These are phyloP conservation scores for Lipomyces sp. DNA, from an alignment of 805 yeast species.

Conservation along the genomic window DNA sequence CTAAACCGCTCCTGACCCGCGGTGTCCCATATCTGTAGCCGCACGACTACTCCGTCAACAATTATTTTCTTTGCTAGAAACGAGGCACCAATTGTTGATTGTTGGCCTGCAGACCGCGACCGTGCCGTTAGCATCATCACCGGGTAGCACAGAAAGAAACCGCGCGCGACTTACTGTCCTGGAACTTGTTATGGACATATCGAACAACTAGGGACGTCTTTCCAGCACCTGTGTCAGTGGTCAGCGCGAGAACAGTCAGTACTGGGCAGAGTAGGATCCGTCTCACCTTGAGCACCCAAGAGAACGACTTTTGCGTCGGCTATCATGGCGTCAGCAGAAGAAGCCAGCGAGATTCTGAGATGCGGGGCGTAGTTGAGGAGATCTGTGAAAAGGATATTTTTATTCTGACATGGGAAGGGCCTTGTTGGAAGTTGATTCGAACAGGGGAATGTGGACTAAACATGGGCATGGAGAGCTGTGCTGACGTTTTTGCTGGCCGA, in stretches of 20 bases:
- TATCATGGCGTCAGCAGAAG: constrained; percentile 37
- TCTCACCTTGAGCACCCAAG: constrained; percentile 46
- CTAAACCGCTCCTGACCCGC: constrained; percentile 98
- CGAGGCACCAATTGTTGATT: constrained; percentile 47
- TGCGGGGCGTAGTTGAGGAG: neutral
- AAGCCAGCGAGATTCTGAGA: neutral
- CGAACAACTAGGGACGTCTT: constrained; percentile 47
- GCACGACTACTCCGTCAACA: constrained; percentile 44
- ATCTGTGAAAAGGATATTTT: neutral
- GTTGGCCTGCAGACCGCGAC: constrained; percentile 38
- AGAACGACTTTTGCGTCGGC: constrained; percentile 47
- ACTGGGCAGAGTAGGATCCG: constrained; percentile 20
- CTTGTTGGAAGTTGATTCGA: neutral
- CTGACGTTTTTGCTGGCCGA: neutral
- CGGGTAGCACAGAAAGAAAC: neutral
- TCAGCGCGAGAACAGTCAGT: constrained; percentile 1
- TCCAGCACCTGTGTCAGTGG: constrained; percentile 42
- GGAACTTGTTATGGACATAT: constrained; percentile 46
- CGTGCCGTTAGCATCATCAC: neutral
- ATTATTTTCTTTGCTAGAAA: constrained; percentile 45
- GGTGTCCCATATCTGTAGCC: constrained; percentile 82
- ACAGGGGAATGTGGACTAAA: neutral
- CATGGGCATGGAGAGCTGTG: neutral
- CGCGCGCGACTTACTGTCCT: constrained; percentile 30
- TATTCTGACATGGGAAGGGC: constrained; percentile 6